Evolutionary conservation across 176 grass and related monocot genomes (phyloP), one percentile per base, ranked within the genome.

Genomic region (Cymbopogon citratus): DNA sequence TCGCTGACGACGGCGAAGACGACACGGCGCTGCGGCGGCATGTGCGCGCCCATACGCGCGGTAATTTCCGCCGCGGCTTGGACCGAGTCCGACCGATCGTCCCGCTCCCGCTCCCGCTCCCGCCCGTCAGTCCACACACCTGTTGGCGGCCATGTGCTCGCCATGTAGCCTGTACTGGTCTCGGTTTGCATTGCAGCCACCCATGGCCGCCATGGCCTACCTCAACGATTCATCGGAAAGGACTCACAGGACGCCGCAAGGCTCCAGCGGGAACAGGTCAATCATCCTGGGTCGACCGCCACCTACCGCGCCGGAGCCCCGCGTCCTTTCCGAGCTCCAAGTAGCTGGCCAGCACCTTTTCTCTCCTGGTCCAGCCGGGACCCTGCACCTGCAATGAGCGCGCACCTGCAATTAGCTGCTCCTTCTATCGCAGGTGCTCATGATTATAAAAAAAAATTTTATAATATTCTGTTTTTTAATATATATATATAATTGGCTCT

Each of bases 221-320:
- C n/a, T n/a, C n/a, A n/a, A n/a, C n/a, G n/a, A n/a, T n/a, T n/a
- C n/a, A n/a, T n/a, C 36, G 16, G 66, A n/a, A n/a, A n/a, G n/a
- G n/a, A 49, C 5, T 7, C 46, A 13, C 46, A 5, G 46, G 18
- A 18, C 36, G n/a, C n/a, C n/a, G n/a, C n/a, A n/a, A n/a, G n/a
- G n/a, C n/a, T n/a, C n/a, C n/a, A 33, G 31, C 31, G 3, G 31
- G 31, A 71, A 71, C 21, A 71, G 12, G 23, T 16, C 68, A 71
- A 71, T 71, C 21, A 70, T 41, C 67, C 67, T 25, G 10, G 35
- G 35, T 69, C 67, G 36, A 69, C 67, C 67, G 69, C 69, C 69
- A 71, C 69, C 69, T 71, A 72, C 69, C 69, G 13, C 69, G 69
- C 40, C 40, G 69, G 69, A 71, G 69, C 19, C 25, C 36, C 11